phyloP scores from a whole-genome alignment of 75 land plant species.

The Chamaecyparis obtusa region DNA sequence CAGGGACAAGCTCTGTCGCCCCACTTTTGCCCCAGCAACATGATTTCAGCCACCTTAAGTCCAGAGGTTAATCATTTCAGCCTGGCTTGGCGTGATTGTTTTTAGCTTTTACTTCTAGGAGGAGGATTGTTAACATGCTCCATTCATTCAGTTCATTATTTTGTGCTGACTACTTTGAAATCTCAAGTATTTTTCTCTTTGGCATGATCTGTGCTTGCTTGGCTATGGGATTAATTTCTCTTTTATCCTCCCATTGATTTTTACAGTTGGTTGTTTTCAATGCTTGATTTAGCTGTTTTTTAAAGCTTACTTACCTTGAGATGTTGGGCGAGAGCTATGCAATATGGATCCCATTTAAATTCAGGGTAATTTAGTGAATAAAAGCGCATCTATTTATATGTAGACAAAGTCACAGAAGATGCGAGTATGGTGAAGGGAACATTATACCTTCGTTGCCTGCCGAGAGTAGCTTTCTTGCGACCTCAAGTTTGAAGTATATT shows the following conservation, averaged over 20 bases:
- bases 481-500: too few species aligned
- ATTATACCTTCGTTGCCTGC: background rate
- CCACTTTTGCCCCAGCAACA: slow-evolving; percentile 20
- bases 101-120: background rate
- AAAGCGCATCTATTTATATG: too few species aligned
- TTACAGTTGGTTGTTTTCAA: background rate
- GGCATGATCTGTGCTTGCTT: background rate
- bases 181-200: background rate
- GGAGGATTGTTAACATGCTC: background rate
- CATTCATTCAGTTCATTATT: background rate
- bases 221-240: background rate
- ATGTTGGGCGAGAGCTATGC: background rate
- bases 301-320: background rate
- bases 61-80: slow-evolving; percentile 1
- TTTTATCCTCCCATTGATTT: background rate
- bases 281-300: background rate
- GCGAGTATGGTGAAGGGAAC: too few species aligned
- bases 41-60: slow-evolving; percentile 37
- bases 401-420: too few species aligned
- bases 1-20: slow-evolving; percentile 22
- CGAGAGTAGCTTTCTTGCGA: too few species aligned
- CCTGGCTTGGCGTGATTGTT: background rate
- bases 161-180: background rate
- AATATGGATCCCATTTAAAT: too few species aligned
- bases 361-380: background rate